A percentile compares a stretch with the other conserved stretches of the same genome.
Evolutionary conservation across 1,139 yeast species (phyloP).

Genomic region (Magnusiomyces clavatus): DNA sequence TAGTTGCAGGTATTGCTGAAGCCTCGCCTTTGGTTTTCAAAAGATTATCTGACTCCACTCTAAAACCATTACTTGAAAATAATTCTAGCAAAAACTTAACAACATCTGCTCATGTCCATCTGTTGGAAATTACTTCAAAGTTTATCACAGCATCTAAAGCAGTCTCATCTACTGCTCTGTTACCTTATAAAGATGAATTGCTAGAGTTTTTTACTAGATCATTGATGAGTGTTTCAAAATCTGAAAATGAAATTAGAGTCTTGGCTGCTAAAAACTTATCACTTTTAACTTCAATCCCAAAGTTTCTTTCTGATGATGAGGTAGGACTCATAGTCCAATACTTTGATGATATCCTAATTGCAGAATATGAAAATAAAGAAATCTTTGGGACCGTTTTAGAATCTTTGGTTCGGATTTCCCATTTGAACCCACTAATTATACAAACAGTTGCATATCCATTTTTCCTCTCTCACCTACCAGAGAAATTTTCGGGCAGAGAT

Average conservation of each 20-base stretch:
- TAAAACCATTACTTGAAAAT: slow-evolving; percentile 34
- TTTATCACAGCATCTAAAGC: slow-evolving; percentile 37
- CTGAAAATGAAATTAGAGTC: slow-evolving; percentile 62
- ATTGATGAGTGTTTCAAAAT: slow-evolving; percentile 54
- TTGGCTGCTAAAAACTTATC: slow-evolving; percentile 59
- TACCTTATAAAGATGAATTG: slow-evolving; percentile 53
- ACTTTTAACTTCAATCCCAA: slow-evolving; percentile 41
- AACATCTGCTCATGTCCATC: slow-evolving; percentile 49
- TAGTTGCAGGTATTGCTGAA: slow-evolving; percentile 47
- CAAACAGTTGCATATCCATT: slow-evolving; percentile 55
- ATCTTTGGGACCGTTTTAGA: slow-evolving; percentile 37
- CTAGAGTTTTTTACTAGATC: slow-evolving; percentile 58
- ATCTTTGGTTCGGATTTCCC: slow-evolving; percentile 47
- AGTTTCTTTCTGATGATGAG: slow-evolving; percentile 48
- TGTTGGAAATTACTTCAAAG: slow-evolving; percentile 45
- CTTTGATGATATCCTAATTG: slow-evolving; percentile 54
- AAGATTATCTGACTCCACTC: slow-evolving; percentile 34
- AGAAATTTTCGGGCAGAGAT: slow-evolving; percentile 23
- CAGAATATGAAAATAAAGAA: slow-evolving; percentile 32
- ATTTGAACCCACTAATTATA: slow-evolving; percentile 39
- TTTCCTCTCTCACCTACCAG: slow-evolving; percentile 47
- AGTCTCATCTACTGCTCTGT: slow-evolving; percentile 28
- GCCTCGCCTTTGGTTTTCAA: slow-evolving; percentile 41
- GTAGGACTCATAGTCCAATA: slow-evolving; percentile 56
- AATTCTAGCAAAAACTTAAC: slow-evolving; percentile 28